Percentiles rank a stretch among this genome's conserved stretches.
Conservation (phyloP, 345 rosid genomes). For the Linum tenue region DNA sequence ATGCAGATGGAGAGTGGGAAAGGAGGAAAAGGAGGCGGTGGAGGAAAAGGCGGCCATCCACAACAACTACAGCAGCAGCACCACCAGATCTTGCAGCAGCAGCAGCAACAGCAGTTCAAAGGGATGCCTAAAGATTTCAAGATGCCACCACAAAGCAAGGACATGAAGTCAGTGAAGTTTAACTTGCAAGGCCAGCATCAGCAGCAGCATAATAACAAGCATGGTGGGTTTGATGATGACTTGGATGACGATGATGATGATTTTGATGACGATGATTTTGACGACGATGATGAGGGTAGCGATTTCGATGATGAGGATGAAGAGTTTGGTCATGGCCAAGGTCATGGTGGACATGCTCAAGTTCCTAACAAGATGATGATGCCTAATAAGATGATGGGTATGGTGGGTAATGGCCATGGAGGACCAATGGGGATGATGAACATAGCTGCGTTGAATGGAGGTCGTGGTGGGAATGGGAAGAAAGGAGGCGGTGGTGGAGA, state of each 20-base stretch:
- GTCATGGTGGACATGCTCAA: conserved; percentile 27
- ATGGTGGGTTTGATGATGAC: conserved; percentile 22
- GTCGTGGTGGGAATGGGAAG: conserved; percentile 15
- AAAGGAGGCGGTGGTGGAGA: conserved; percentile 26
- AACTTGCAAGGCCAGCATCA: conserved; percentile 15
- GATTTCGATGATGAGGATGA: conserved; percentile 9
- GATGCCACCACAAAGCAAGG: conserved; percentile 22
- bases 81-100: conserved; percentile 14
- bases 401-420: conserved; percentile 18
- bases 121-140: conserved; percentile 31
- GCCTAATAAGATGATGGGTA: conserved; percentile 4
- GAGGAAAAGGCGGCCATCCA: conserved; percentile 33
- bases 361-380: conserved; percentile 6
- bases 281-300: conserved; percentile 26
- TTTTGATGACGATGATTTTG: conserved; percentile 35
- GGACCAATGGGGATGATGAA: conserved; percentile 13
- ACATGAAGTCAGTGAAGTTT: conserved; percentile 62
- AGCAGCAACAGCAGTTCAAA: conserved; percentile 45
- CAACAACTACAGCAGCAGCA: conserved; percentile 26
- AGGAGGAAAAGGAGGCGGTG: conserved; percentile 16
- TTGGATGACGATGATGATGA: conserved; percentile 18
- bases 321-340: conserved; percentile 39
- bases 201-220: conserved; percentile 20
- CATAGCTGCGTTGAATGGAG: conserved; percentile 11
- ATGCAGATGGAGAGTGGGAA: conserved; percentile 33